phyloP scores from a whole-genome alignment of 345 rosid genomes.

The Aquilaria yunnanensis region DNA sequence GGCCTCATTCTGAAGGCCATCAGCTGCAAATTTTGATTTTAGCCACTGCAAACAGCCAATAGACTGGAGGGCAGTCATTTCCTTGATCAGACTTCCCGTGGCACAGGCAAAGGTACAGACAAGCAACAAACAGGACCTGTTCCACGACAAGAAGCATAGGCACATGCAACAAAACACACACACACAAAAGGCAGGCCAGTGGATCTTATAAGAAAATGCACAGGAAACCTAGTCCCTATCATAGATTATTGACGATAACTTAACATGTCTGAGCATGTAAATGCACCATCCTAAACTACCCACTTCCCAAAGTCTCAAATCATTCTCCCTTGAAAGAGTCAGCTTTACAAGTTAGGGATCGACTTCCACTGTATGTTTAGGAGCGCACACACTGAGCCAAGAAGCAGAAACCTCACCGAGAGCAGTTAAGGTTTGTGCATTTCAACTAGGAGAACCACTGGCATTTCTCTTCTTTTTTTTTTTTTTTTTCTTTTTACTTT shows the following conservation, averaged over 20 bases:
- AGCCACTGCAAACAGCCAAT: too few relatives aligned
- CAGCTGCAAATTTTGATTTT: too few relatives aligned
- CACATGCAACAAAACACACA: too few relatives aligned
- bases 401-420: constrained; percentile 12
- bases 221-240: constrained; percentile 16
- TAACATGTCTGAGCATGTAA: constrained; percentile 15
- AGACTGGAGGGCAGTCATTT: too few relatives aligned
- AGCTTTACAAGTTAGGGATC: constrained; percentile 19
- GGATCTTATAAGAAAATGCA: constrained; percentile 1
- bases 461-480: constrained; percentile 3
- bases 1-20: too few relatives aligned
- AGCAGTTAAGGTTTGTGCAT: constrained; percentile 8
- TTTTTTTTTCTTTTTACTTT: not conserved
- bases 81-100: too few relatives aligned
- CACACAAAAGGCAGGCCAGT: too few relatives aligned
- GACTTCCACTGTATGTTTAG: not conserved
- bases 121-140: too few relatives aligned
- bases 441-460: constrained; percentile 17
- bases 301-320: constrained; percentile 3
- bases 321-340: constrained; percentile 20
- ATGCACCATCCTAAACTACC: constrained; percentile 13
- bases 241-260: constrained; percentile 13
- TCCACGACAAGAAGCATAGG: too few relatives aligned
- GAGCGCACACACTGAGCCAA: not conserved
- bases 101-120: too few relatives aligned